phyloP scores from a whole-genome alignment of 73 alveolate species.

The Paramecium biaurelia region DNA sequence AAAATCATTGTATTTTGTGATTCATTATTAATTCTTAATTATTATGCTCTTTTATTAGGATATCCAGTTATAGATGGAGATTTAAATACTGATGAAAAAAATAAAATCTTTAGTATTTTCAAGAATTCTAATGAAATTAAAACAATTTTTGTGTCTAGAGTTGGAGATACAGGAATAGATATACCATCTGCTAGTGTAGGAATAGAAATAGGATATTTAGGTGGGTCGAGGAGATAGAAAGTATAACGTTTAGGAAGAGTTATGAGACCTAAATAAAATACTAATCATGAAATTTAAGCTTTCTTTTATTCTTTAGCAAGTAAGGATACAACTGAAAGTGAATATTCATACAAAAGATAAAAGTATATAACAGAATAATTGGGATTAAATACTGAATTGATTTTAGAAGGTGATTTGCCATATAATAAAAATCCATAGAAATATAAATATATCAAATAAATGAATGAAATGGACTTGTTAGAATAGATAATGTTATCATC shows the following conservation, averaged over 20 bases:
- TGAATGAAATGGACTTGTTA: neutral
- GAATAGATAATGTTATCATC: neutral
- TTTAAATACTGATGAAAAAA: slow-evolving; percentile 65
- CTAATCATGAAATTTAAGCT: slow-evolving; percentile 77
- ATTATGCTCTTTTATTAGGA: slow-evolving; percentile 62
- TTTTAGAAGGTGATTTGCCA: neutral
- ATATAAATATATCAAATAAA: slow-evolving; percentile 1
- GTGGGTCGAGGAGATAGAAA: slow-evolving; percentile 85
- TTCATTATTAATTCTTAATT: slow-evolving; percentile 65
- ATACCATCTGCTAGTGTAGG: slow-evolving; percentile 82
- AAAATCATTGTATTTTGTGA: slow-evolving; percentile 80
- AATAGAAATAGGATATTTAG: slow-evolving; percentile 76
- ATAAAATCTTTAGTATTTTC: slow-evolving; percentile 65
- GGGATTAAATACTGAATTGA: slow-evolving; percentile 43
- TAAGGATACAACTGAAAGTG: slow-evolving; percentile 42
- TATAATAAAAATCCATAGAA: slow-evolving; percentile 2
- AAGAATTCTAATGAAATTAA: slow-evolving; percentile 68
- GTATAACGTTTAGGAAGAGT: slow-evolving; percentile 86
- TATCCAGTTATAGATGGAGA: slow-evolving; percentile 72
- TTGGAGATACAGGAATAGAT: slow-evolving; percentile 85
- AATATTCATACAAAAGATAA: slow-evolving; percentile 58
- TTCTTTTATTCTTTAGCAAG: slow-evolving; percentile 69
- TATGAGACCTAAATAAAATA: slow-evolving; percentile 79
- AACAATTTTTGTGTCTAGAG: slow-evolving; percentile 78
- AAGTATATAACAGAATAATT: slow-evolving; percentile 56